Base-by-base conservation (phyloP, 1,284 basidiomycete species). In the Naganishia sp. region DNA sequence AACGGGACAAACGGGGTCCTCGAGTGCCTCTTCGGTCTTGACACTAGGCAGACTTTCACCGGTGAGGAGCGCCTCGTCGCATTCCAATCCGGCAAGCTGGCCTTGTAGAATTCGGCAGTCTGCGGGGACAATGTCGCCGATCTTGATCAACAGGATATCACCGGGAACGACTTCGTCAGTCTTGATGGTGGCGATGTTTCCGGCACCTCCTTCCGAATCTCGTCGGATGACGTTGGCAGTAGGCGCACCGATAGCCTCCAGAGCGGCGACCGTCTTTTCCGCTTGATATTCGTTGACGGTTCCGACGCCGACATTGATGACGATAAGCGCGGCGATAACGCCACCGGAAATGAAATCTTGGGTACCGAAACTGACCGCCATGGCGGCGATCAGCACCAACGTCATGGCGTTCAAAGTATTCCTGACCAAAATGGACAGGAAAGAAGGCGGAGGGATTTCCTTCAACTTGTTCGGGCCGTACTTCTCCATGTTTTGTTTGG, bases 11-110 rank as follows among this genome's bases (percentile, higher is more conserved):
- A 77, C 75, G 25, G 73, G 74, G 48, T 81, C 78, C 16, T 76
- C 75, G 53, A 80, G 73, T 70, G 81, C 64, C 39, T 83, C 81
- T 11, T 75, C 74, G 48, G 79, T 83, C 77, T 89, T 89, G 36
- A 80, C 77, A n/a, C 87, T 86, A 67, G 87, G 87, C n/a, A 88
- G 85, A 83, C 52, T 86, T 73, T 87, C 86, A 57, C 87, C 87
- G 1, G 87, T 88, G 21, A 89, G 80, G 42, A 88, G 81, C 4
- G 86, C 85, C 73, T 88, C 87, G 68, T 87, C 86, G n/a, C 83
- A 76, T 73, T 86, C 85, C 46, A 86, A 76, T 71, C 85, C 84
- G 55, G 77, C 76, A 39, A 76, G 69, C 64, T 77, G 72, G 2
- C 79, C 79, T 9, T 80, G 78, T 39, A 83, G 72, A 18, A 82